Evolutionary conservation across 495 filamentous ascomycete species (phyloP), one percentile per base, ranked within the genome.

Genomic region (Tuber microsphaerosporum): DNA sequence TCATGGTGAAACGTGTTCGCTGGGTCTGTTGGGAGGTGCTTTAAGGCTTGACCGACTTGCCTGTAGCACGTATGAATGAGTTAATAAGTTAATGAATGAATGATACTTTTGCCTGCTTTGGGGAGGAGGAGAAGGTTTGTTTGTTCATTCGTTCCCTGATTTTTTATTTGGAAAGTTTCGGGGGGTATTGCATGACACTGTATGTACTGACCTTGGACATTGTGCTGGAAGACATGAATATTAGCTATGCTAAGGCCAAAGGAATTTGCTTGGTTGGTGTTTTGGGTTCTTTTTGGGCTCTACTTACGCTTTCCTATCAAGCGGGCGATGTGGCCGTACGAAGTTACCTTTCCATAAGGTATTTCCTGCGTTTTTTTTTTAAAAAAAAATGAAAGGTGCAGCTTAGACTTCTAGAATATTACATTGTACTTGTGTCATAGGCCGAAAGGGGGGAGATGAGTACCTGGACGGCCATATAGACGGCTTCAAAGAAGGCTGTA

Each of bases 41-140:
- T 97, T 1, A 97, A 88, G 80, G 90, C 93, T 42, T 94, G 86
- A 41, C 94, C 94, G 43, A 98, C 94, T 84, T 97, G 89, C 14
- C 90, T 86, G 83, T 90, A 65, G 56, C 26, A 34, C 26, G 31
- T 34, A 34, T 65, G 14, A 65, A 65, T 65, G 51, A 61, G 20
- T 48, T 1, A 41, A 41, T 41, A 5, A 6, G 4, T 65, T 3
- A 65, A 65, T 65, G 20, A 56, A 56, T 12, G 22, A 56, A 65
- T 34, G 56, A 31, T 65, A 34, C 56, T 65, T 65, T 65, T 31
- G 19, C 56, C 56, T 16, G 5, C n/a, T 34, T 65, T 65, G 56
- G 14, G 56, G 56, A 61, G 39, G 39, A 41, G 56, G n/a, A 61
- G 51, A n/a, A 65, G 56, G 26, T 34, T 65, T 34, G 12, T 12